Percentiles rank a stretch among this genome's conserved stretches.
phyloP scores from a whole-genome alignment of 305 asterid species.

The Plantago coronopus region DNA sequence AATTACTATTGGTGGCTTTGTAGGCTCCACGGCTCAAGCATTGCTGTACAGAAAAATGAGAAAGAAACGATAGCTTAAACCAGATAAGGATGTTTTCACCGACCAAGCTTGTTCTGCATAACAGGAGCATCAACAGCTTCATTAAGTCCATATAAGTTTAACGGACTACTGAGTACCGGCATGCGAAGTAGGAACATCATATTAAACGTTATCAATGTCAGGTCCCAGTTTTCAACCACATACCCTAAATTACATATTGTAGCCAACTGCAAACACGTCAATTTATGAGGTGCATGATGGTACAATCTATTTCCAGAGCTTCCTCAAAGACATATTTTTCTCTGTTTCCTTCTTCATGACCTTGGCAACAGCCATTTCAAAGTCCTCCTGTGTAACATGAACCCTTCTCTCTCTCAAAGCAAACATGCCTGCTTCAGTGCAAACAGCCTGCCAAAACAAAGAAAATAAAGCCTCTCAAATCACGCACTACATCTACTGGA shows the following conservation, averaged over 20 bases:
- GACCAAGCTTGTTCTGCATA: background rate
- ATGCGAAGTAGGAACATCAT: background rate
- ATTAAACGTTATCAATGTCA: background rate
- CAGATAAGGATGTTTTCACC: too few relatives aligned
- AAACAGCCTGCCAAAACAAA: slow-evolving; percentile 58
- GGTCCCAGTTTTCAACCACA: slow-evolving; percentile 2
- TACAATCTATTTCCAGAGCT: slow-evolving; percentile 73
- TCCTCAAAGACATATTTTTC: slow-evolving; percentile 85
- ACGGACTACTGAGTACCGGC: too few relatives aligned
- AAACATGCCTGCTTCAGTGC: slow-evolving; percentile 97
- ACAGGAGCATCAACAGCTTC: background rate
- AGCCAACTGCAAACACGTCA: background rate
- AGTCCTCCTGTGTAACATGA: slow-evolving; percentile 92
- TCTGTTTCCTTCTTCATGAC: slow-evolving; percentile 96
- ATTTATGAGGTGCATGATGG: background rate
- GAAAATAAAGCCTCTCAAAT: background rate
- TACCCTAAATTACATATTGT: background rate
- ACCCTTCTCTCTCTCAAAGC: slow-evolving; percentile 92
- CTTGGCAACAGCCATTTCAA: slow-evolving; percentile 95
- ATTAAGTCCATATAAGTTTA: too few relatives aligned
- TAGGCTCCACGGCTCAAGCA: too few relatives aligned
- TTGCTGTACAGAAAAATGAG: too few relatives aligned
- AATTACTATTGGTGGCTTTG: too few relatives aligned
- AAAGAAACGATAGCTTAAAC: too few relatives aligned
- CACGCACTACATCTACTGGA: background rate